These are phyloP conservation scores for Hypoxylon sp. DNA, from an alignment of 2,329 filamentous ascomycete genomes.

Conservation along the genomic window DNA sequence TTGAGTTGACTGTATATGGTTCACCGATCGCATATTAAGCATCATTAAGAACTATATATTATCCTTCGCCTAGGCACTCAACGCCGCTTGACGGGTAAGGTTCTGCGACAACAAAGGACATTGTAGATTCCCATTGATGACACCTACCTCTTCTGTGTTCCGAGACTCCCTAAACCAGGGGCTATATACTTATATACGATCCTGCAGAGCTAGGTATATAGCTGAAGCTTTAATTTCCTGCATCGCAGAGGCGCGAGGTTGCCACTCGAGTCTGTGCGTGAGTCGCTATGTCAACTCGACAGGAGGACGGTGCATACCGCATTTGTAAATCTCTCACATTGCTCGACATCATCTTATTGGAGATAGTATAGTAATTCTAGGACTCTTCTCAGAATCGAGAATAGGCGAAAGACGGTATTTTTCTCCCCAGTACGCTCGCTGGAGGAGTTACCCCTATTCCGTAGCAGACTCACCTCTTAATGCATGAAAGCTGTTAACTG, in stretches of 20 bases:
- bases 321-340: not conserved
- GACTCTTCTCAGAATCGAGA: not conserved
- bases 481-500: not conserved
- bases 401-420: not conserved
- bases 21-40: not conserved
- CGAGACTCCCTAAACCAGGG: not conserved
- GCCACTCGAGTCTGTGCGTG: not conserved
- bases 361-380: not conserved
- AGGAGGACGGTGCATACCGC: not conserved
- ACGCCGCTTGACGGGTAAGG: not conserved
- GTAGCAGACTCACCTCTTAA: not conserved
- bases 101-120: not conserved
- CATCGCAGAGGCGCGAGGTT: not conserved
- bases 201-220: not conserved
- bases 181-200: not conserved
- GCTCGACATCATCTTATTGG: not conserved
- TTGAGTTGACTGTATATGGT: not conserved
- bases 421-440: not conserved
- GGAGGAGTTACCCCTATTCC: constrained; percentile 8
- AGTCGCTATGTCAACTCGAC: not conserved
- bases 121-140: not conserved
- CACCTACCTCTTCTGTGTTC: not conserved
- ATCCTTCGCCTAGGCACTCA: not conserved
- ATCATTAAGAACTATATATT: not conserved
- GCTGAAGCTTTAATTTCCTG: not conserved